Base-by-base conservation (phyloP, 2,329 filamentous ascomycete genomes). In the Penicillium nordicum region DNA sequence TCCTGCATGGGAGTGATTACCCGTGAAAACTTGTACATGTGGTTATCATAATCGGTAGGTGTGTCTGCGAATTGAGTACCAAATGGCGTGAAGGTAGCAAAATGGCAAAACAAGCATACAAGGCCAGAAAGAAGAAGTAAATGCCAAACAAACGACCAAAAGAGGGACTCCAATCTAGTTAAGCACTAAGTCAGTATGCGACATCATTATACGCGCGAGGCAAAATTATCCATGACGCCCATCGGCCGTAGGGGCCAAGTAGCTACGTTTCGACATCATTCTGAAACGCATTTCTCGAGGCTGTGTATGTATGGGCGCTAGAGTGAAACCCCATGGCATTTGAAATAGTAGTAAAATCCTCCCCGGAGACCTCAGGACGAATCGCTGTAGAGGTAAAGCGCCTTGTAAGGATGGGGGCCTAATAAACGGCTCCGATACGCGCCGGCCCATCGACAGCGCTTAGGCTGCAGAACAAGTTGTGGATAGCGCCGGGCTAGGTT, bases 261-360 rank as follows among this genome's bases (percentile, higher is more conserved):
- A 56, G 29, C 49, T 54, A 45, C 21, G 30, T 23, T 27, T 49
- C 30, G 12, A 52, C 32, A 29, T n/a, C 14, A 23, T 34, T 59
- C 57, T 67, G 65, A 71, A 64, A 72, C 67, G 55, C 57, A 46
- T 45, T 45, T 30, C 41, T 56, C 37, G 57, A 60, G 60, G 62
- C 53, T 57, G 44, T 50, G 55, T 43, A 42, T 37, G 51, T 62
- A 58, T 66, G 68, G 55, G 70, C 71, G 70, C 71, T 57, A 48
- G 58, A 50, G 52, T 70, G 67, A 71, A 69, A 72, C 68, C 37
- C 52, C 44, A 58, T 57, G 57, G 57, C 51, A 62, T 62, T 41
- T 40, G n/a, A 38, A 47, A 38, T 36, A 11, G 50, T 23, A 18
- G 49, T 18, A 18, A 41, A 23, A 10, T 27, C 32, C 29, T 29